These are phyloP conservation scores for Alternaria gaisen DNA, from an alignment of 2,329 filamentous ascomycete genomes.

Conservation along the genomic window DNA sequence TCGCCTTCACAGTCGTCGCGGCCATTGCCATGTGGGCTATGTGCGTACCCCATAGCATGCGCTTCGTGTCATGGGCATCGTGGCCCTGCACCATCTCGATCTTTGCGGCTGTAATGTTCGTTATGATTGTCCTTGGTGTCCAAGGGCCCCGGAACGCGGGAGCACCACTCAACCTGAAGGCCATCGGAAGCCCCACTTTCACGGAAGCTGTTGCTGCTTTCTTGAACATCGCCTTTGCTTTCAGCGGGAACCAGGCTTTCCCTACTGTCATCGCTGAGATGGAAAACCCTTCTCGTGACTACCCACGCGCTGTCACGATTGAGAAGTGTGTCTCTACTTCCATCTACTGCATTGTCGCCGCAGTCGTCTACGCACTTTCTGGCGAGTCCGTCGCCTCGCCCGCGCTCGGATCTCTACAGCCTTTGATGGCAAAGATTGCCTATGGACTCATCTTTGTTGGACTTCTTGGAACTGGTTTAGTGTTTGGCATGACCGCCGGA, in stretches of 20 bases:
- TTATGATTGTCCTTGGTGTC: slow-evolving; percentile 39
- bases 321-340: slow-evolving; percentile 35
- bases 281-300: slow-evolving; percentile 38
- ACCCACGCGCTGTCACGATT: slow-evolving; percentile 37
- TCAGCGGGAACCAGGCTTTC: slow-evolving; percentile 40
- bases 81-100: slow-evolving; percentile 39
- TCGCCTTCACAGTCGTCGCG: slow-evolving; percentile 36
- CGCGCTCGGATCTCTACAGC: slow-evolving; percentile 33
- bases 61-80: slow-evolving; percentile 39
- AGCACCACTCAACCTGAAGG: slow-evolving; percentile 34
- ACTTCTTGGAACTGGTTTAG: slow-evolving; percentile 35
- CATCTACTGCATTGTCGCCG: slow-evolving; percentile 35
- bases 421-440: slow-evolving; percentile 34
- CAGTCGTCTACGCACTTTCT: slow-evolving; percentile 35
- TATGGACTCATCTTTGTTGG: slow-evolving; percentile 35
- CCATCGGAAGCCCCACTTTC: slow-evolving; percentile 33
- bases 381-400: slow-evolving; percentile 39
- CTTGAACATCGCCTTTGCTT: slow-evolving; percentile 41
- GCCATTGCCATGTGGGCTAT: slow-evolving; percentile 40
- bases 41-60: slow-evolving; percentile 40
- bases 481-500: slow-evolving; percentile 36
- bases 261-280: slow-evolving; percentile 40
- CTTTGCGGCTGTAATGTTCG: slow-evolving; percentile 33
- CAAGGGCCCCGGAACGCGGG: slow-evolving; percentile 31
- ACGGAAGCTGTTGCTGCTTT: slow-evolving; percentile 34